Conservation (phyloP, 495 filamentous ascomycete genomes). For the Hypoxylon perforatum region DNA sequence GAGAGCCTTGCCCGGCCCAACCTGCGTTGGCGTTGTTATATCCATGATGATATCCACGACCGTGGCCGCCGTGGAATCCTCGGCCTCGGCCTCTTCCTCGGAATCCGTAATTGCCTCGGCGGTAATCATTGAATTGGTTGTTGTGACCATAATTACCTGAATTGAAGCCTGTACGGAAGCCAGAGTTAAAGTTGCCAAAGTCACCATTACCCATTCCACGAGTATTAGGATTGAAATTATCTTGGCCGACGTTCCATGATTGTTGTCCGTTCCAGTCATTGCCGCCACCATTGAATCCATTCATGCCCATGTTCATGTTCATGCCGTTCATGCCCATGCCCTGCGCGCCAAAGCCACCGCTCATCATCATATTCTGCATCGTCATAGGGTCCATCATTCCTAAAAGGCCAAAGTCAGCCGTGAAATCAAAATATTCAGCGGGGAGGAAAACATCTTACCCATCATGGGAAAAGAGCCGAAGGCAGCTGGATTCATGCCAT, state of each 20-base stretch:
- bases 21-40: constrained; percentile 42
- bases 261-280: constrained; percentile 74
- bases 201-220: constrained; percentile 79
- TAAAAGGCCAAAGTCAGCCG: constrained; percentile 52
- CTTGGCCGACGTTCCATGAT: constrained; percentile 80
- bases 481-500: constrained; percentile 71
- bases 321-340: constrained; percentile 94
- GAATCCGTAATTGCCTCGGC: constrained; percentile 65
- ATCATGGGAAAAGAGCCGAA: constrained; percentile 80
- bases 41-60: constrained; percentile 54
- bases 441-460: constrained; percentile 70
- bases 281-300: constrained; percentile 76
- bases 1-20: constrained; percentile 44
- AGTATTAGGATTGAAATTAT: constrained; percentile 80
- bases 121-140: constrained; percentile 73
- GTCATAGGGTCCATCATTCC: constrained; percentile 92
- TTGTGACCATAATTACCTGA: constrained; percentile 71
- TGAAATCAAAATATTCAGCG: background rate
- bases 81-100: constrained; percentile 75
- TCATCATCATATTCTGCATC: constrained; percentile 89
- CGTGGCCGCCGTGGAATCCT: constrained; percentile 59
- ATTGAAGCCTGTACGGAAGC: constrained; percentile 69
- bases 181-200: constrained; percentile 83
- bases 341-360: constrained; percentile 78
- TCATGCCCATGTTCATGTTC: constrained; percentile 90